Evolutionary conservation across 2,329 filamentous ascomycete genomes (phyloP), one percentile per base, ranked within the genome.

Genomic region (Sarocladiaceae sp.): DNA sequence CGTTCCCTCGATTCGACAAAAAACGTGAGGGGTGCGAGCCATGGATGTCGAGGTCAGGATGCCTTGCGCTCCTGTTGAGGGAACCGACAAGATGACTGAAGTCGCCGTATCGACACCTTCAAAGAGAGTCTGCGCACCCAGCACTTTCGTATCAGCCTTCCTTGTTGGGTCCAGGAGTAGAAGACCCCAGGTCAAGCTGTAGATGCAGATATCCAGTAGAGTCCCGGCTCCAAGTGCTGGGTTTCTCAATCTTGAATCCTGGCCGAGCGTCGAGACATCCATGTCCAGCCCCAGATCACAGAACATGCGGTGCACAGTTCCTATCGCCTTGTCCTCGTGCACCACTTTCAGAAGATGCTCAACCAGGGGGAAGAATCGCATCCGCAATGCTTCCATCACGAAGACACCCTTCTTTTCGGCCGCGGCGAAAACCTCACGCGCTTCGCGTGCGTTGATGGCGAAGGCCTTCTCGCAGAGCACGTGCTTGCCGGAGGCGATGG

Each of bases 391-490:
- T 49, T 72, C 68, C 55, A 66, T 64, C 16, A 72, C 50, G 45
- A 65, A 72, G 3, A 72, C 61, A 6, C 62, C 60, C 45, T 64
- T 64, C 24, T 51, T 46, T 45, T 58, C 55, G 0, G 68, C 68
- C 0, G 63, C 62, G 1, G 50, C 58, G 13, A 69, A 60, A 3
- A 71, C 62, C 29, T 67, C 60, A 21, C 49, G 56, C 0, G 67
- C 63, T 26, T 72, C 64, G 4, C 44, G 52, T 0, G 63, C 60
- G 12, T 63, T 71, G 26, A 71, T 45, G 0, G 64, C 56, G 45
- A 72, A 69, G 0, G 69, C 55, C 49, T 72, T 72, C 48, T 72
- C 68, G 46, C 69, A 71, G 0, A 72, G 56, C 0, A 71, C 55
- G 31, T 69, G 57, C 47, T 72, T 72, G 1, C 67, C 66, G 1